Conservation (phyloP, 768 basidiomycete genomes). For the Pulveroboletus sp. region DNA sequence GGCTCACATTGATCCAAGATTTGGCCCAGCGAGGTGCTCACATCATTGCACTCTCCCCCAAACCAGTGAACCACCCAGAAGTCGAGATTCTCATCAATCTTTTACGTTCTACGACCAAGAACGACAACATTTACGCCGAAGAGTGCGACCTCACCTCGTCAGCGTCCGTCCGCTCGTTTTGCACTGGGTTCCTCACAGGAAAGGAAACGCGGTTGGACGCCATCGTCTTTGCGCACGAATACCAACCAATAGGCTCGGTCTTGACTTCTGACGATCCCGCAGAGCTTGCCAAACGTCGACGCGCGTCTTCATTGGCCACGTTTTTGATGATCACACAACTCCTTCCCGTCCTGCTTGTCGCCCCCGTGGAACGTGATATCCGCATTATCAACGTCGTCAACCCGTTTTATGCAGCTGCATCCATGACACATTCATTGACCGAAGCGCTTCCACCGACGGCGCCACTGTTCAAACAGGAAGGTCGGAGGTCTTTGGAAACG, state of each 20-base stretch:
- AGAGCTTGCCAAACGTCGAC: constrained; percentile 39
- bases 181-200: constrained; percentile 60
- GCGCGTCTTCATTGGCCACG: constrained; percentile 57
- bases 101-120: constrained; percentile 64
- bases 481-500: constrained; percentile 60
- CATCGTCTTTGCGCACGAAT: constrained; percentile 77
- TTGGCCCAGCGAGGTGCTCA: constrained; percentile 77
- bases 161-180: constrained; percentile 66
- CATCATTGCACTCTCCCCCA: constrained; percentile 68
- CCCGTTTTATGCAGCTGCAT: constrained; percentile 85
- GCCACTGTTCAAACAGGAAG: constrained; percentile 53
- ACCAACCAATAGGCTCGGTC: constrained; percentile 58
- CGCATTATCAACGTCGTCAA: constrained; percentile 86
- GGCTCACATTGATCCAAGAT: constrained; percentile 61
- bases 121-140: constrained; percentile 79
- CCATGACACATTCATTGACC: constrained; percentile 38
- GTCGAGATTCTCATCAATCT: constrained; percentile 63
- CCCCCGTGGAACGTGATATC: constrained; percentile 86
- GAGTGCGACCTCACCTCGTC: constrained; percentile 71
- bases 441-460: constrained; percentile 27
- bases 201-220: constrained; percentile 74
- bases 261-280: constrained; percentile 28
- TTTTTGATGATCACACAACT: constrained; percentile 80
- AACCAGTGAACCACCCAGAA: constrained; percentile 46
- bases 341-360: constrained; percentile 74